Evolutionary conservation across 1,284 basidiomycete species (phyloP), one percentile per base, ranked within the genome.

Genomic region (Ustilago crameri): DNA sequence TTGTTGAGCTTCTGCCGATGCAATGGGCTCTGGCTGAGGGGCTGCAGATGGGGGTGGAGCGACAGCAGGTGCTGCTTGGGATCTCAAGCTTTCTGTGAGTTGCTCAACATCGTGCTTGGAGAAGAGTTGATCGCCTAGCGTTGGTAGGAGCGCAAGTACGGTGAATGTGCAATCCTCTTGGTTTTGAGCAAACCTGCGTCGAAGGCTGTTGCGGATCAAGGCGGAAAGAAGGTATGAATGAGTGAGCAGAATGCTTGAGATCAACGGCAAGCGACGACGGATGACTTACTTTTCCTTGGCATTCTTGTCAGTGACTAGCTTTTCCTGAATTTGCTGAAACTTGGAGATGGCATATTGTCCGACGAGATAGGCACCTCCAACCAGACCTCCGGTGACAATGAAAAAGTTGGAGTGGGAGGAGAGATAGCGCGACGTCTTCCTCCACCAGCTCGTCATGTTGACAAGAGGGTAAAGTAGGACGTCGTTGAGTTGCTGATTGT

Each of bases 121-220:
- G 17, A 92, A 85, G 14, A 95, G 87, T 72, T 91, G 89, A 17
- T 88, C 86, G 1, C 89, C 88, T 10, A 95, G 87, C 0, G 91
- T 90, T 0, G 92, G 91, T 9, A 95, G 85, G 32, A 93, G 87
- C 0, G 91, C 90, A 81, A 92, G 88, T 38, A 92, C 86, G 1
- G 91, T 94, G 80, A 90, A 95, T 12, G 89, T 88, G 45, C 89
- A 88, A 81, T 95, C 91, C 66, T 93, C 89, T 74, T 92, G 90
- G 51, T 91, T 93, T 77, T 92, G 89, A 41, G 88, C 86, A 82
- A 94, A 95, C 40, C 93, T 86, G 47, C 89, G 86, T 49, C 89
- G 87, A 24, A 95, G 85, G 75, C 92, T 93, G 67, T 8, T 12
- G 12, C 5, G 30, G 30, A 12, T 30, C 30, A 30, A 30, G 30